Evolutionary conservation across 2,329 filamentous ascomycete species (phyloP).

Genomic region (Fusarium illudens): DNA sequence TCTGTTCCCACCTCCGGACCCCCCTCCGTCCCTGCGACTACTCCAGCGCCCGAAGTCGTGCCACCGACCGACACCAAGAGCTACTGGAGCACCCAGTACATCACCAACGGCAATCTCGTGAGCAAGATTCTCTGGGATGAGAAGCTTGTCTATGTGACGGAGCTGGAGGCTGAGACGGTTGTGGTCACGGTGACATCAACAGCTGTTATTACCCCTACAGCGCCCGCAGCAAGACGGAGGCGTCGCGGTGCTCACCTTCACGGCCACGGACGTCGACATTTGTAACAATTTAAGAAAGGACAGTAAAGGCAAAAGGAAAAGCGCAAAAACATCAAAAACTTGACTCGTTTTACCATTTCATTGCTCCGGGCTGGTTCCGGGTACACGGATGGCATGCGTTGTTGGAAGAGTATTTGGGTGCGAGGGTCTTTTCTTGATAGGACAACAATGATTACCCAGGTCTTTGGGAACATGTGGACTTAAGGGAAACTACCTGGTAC

Average conservation of each 20-base stretch:
- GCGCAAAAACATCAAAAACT: conserved; percentile 23
- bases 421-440: conserved; percentile 46
- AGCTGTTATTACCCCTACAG: conserved; percentile 31
- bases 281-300: conserved; percentile 29
- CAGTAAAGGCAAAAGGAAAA: conserved; percentile 16
- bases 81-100: conserved; percentile 60
- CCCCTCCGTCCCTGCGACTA: conserved; percentile 29
- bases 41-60: conserved; percentile 38
- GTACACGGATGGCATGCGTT: conserved; percentile 46
- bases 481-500: conserved; percentile 43
- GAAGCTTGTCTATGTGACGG: conserved; percentile 62
- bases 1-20: background rate
- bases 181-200: conserved; percentile 51
- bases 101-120: conserved; percentile 60
- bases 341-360: conserved; percentile 31
- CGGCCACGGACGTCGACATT: conserved; percentile 45
- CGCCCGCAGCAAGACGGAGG: conserved; percentile 34
- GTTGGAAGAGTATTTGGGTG: conserved; percentile 49
- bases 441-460: conserved; percentile 44
- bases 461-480: conserved; percentile 48
- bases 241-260: conserved; percentile 49
- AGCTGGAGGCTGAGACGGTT: conserved; percentile 51
- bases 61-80: conserved; percentile 46
- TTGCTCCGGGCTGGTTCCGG: conserved; percentile 50
- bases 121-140: conserved; percentile 67